Evolutionary conservation across 2,329 filamentous ascomycete species (phyloP).

Genomic region (Pseudodiploospora longispora): DNA sequence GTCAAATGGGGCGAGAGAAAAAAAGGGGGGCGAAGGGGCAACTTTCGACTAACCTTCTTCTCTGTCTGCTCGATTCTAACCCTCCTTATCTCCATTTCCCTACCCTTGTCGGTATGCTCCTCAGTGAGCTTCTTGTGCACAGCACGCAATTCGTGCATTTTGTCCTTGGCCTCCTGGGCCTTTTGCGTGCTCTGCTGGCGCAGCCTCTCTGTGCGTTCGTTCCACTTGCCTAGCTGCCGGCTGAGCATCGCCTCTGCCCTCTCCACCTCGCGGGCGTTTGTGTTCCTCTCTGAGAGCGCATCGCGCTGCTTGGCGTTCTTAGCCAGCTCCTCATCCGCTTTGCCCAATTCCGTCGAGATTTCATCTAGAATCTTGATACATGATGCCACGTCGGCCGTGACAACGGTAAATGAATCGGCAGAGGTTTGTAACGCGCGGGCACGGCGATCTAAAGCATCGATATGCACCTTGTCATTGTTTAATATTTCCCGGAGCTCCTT

Average conservation of each 20-base stretch:
- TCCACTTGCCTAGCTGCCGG: conserved; percentile 77
- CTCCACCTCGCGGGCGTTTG: conserved; percentile 87
- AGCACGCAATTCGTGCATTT: conserved; percentile 81
- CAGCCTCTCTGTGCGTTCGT: conserved; percentile 77
- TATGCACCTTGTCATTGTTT: conserved; percentile 69
- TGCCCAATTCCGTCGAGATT: conserved; percentile 71
- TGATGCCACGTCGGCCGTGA: conserved; percentile 74
- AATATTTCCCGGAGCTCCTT: conserved; percentile 75
- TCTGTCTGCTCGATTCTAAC: conserved; percentile 97
- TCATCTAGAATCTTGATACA: conserved; percentile 88
- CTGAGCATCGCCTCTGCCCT: conserved; percentile 75
- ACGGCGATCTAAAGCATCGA: conserved; percentile 79
- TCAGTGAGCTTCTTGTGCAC: conserved; percentile 75
- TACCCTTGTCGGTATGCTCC: conserved; percentile 77
- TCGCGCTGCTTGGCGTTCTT: conserved; percentile 77
- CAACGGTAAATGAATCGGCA: conserved; percentile 78
- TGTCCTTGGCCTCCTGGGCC: conserved; percentile 69
- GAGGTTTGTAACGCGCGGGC: conserved; percentile 88
- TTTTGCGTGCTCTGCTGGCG: conserved; percentile 74
- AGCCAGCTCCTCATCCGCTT: conserved; percentile 84
- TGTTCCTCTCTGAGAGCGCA: conserved; percentile 76
- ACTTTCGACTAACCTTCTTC: conserved; percentile 66
- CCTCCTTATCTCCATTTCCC: conserved; percentile 84
- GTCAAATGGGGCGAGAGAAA: neutral
- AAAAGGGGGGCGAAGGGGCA: neutral